These are phyloP conservation scores for Westerdykella sp. DNA, from an alignment of 2,329 filamentous ascomycete genomes.

Conservation along the genomic window DNA sequence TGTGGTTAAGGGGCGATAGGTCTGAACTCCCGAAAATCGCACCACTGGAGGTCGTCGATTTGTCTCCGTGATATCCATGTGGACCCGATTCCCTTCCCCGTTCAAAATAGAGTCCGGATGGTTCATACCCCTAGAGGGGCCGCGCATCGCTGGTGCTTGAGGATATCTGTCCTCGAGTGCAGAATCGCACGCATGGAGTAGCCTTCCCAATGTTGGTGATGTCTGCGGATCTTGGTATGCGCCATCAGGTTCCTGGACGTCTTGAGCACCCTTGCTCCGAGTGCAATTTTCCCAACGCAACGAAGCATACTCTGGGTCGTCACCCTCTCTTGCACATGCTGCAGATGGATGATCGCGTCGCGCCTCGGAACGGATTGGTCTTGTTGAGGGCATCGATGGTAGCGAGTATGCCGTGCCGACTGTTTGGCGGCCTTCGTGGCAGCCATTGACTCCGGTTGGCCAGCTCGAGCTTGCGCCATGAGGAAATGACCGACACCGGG, in stretches of 20 bases:
- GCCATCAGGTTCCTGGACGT: not conserved
- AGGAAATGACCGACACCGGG: slow-evolving; percentile 21
- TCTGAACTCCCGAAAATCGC: slow-evolving; percentile 9
- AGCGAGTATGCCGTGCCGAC: slow-evolving; percentile 7
- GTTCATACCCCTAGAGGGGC: too few relatives aligned
- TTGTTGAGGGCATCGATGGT: slow-evolving; percentile 16
- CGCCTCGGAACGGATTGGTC: not conserved
- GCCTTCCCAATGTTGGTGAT: slow-evolving; percentile 20
- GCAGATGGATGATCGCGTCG: not conserved
- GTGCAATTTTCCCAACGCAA: not conserved
- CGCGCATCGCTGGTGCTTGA: too few relatives aligned
- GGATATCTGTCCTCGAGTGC: slow-evolving; percentile 2
- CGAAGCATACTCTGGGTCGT: not conserved
- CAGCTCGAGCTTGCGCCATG: slow-evolving; percentile 16
- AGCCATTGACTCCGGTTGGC: not conserved
- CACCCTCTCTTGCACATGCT: not conserved
- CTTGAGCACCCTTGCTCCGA: not conserved
- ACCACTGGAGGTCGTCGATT: not conserved
- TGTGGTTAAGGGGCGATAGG: slow-evolving; percentile 3
- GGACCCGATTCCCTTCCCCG: too few relatives aligned
- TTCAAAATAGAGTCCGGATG: too few relatives aligned
- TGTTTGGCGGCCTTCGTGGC: not conserved
- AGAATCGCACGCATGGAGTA: slow-evolving; percentile 23
- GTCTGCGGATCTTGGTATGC: slow-evolving; percentile 5
- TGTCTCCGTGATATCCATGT: too few relatives aligned